Evolutionary conservation across 2,329 filamentous ascomycete genomes (phyloP).

Genomic region (Fusarium humuli): DNA sequence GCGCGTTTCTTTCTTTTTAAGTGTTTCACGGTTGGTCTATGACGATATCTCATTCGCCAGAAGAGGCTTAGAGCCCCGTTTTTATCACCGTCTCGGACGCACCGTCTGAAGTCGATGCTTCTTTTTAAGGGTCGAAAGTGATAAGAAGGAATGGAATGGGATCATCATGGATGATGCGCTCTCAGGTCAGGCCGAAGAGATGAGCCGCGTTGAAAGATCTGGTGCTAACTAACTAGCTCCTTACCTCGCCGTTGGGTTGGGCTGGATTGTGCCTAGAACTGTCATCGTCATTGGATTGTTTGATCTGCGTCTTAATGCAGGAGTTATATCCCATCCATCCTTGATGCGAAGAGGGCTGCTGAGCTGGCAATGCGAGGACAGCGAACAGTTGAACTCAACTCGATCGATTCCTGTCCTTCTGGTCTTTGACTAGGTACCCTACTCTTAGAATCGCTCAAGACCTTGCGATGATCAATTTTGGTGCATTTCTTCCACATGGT

Average conservation of each 20-base stretch:
- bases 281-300: constrained; percentile 21
- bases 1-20: constrained; percentile 29
- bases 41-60: neutral
- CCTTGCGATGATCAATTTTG: constrained; percentile 2
- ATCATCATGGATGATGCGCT: constrained; percentile 22
- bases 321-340: constrained; percentile 30
- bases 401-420: neutral
- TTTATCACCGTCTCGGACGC: constrained; percentile 23
- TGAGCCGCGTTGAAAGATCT: neutral
- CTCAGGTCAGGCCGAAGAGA: constrained; percentile 5
- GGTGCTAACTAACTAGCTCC: constrained; percentile 6
- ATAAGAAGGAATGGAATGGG: neutral
- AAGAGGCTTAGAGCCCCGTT: constrained; percentile 13
- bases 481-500: constrained; percentile 1
- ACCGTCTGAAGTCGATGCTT: constrained; percentile 28
- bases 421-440: neutral
- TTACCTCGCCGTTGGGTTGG: neutral
- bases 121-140: constrained; percentile 16
- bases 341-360: constrained; percentile 21
- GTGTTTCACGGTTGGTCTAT: constrained; percentile 17
- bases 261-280: neutral
- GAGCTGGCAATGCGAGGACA: constrained; percentile 36
- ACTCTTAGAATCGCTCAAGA: neutral
- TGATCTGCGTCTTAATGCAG: constrained; percentile 30
- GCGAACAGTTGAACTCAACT: constrained; percentile 3